phyloP scores from a whole-genome alignment of 1,139 yeast species.

The Lipomyces yarrowii region DNA sequence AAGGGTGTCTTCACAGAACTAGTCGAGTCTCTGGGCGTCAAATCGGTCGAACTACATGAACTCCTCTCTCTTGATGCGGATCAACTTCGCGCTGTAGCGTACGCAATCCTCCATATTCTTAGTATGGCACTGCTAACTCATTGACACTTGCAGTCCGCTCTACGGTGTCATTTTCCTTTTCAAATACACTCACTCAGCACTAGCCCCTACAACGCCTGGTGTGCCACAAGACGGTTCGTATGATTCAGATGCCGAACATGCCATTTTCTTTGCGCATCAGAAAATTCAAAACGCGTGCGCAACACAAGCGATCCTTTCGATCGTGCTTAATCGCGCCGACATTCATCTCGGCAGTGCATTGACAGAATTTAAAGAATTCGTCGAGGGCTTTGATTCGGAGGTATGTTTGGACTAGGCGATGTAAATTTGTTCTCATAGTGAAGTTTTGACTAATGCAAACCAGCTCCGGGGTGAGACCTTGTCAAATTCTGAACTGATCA shows the following conservation, averaged over 20 bases:
- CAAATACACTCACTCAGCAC: conserved; percentile 48
- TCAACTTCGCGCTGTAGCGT: conserved; percentile 44
- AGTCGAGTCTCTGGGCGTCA: conserved; percentile 59
- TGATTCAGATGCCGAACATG: conserved; percentile 46
- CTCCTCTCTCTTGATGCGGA: conserved; percentile 57
- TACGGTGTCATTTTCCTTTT: conserved; percentile 67
- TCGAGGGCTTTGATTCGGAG: conserved; percentile 55
- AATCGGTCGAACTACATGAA: conserved; percentile 62
- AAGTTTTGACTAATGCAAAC: neutral
- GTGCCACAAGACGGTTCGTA: conserved; percentile 40
- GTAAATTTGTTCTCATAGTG: neutral
- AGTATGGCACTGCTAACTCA: neutral
- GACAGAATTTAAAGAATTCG: conserved; percentile 54
- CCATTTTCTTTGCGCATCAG: conserved; percentile 65
- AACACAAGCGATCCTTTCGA: conserved; percentile 72
- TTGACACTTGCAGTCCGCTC: conserved; percentile 44
- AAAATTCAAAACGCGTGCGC: conserved; percentile 74
- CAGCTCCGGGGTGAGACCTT: conserved; percentile 59
- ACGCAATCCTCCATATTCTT: conserved; percentile 13
- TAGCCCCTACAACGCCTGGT: conserved; percentile 40
- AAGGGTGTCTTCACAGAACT: conserved; percentile 71
- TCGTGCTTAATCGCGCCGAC: conserved; percentile 51
- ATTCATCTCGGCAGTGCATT: conserved; percentile 57
- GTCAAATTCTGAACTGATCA: conserved; percentile 61
- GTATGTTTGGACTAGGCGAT: neutral